Evolutionary conservation across 2,329 filamentous ascomycete genomes (phyloP).

Genomic region (Ophiognomonia clavigignenti-juglandacearum): DNA sequence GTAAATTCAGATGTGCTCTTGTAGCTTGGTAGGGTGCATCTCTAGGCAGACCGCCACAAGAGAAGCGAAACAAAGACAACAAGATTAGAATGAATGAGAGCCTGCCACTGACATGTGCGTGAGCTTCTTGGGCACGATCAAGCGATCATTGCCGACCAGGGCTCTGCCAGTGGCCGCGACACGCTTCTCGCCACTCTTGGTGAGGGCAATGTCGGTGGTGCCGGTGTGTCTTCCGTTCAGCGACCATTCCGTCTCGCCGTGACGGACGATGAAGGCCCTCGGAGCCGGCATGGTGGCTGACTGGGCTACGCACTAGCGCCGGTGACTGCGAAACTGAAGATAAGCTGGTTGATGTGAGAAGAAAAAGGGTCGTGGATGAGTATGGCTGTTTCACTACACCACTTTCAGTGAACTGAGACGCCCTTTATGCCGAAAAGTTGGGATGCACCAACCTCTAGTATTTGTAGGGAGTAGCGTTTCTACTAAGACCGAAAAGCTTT

Average conservation of each 20-base stretch:
- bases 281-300: constrained; percentile 56
- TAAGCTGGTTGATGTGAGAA: no score
- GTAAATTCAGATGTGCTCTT: no score
- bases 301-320: no score
- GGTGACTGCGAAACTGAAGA: no score
- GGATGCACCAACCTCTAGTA: no score
- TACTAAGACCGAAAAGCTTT: no score
- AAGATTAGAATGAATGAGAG: neutral
- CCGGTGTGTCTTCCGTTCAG: constrained; percentile 82
- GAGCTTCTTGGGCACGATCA: constrained; percentile 78
- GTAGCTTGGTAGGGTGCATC: neutral
- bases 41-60: neutral
- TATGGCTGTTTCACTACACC: no score
- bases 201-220: constrained; percentile 79
- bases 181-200: constrained; percentile 72
- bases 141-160: constrained; percentile 74
- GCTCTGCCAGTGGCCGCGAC: constrained; percentile 74
- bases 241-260: constrained; percentile 96
- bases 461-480: no score
- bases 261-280: constrained; percentile 76
- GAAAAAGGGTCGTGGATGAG: no score
- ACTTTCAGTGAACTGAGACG: no score
- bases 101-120: constrained; percentile 65
- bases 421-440: no score
- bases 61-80: neutral